Base-by-base conservation (phyloP, 768 basidiomycete species). In the Cystobasidium tubakii region DNA sequence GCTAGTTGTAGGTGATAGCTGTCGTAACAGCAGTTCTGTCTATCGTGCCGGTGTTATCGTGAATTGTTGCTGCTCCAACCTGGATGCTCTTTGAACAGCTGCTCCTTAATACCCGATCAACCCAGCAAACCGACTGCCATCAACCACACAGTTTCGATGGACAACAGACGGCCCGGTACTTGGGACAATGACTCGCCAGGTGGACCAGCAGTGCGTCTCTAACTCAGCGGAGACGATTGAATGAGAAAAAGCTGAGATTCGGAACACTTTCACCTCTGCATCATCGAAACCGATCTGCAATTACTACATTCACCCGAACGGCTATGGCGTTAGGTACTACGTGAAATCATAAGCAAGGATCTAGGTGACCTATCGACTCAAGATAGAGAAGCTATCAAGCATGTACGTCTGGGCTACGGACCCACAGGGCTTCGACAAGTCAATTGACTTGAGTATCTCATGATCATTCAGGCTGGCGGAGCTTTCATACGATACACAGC, bases 301-400 rank as follows among this genome's bases (percentile, higher is more conserved):
- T n/a, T 12, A 50, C n/a, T 50, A 17, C 46, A 50, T 3, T n/a
- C 46, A 12, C n/a, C 21, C n/a, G 4, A 50, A 9, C 21, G 7
- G 4, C 46, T 50, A 19, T 4, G 3, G 3, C 46, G 6, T 4
- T 55, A 71, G 69, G 42, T 71, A 10, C 34, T 71, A 13, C 23
- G 55, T 2, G 69, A 71, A 36, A 60, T 71, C 55, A 71, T 71
- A 13, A 60, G 10, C 9, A 29, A 43, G 17, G 69, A 71, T 29
- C 31, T 71, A 12, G 55, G 69, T 9, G 69, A 71, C 7, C 69
- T 71, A 7, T 71, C 69, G 1, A 71, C 50, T 42, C 33, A 36
- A 36, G 69, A 71, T 36, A 71, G 39, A 60, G 27, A 71, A 71
- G 69, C 69, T 44, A 60, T 71, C 33, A 71, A 71, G 29, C 53